Evolutionary conservation across 768 basidiomycete species (phyloP).

Genomic region (Lyophyllum atratum): DNA sequence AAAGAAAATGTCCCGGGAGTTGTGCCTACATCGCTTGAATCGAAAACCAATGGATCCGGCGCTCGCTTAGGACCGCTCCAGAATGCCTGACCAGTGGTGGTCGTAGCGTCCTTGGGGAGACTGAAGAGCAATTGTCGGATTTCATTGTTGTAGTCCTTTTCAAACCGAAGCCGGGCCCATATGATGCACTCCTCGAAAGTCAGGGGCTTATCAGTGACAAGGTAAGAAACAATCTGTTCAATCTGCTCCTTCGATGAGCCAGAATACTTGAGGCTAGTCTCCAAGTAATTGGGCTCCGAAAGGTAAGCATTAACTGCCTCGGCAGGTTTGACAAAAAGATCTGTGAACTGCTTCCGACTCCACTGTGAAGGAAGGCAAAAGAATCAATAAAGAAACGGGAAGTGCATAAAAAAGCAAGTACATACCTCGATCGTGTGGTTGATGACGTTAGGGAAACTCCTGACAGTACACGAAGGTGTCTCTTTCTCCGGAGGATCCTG

Average conservation of each 20-base stretch:
- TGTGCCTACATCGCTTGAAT: constrained; percentile 76
- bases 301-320: constrained; percentile 96
- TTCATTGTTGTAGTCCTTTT: constrained; percentile 89
- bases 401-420: background rate
- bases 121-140: constrained; percentile 93
- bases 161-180: constrained; percentile 96
- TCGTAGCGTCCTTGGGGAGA: constrained; percentile 91
- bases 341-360: constrained; percentile 92
- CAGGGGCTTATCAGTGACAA: constrained; percentile 91
- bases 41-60: constrained; percentile 86
- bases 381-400: background rate
- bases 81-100: constrained; percentile 93
- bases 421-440: constrained; percentile 94
- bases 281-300: constrained; percentile 93
- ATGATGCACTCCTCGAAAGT: constrained; percentile 97
- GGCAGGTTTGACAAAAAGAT: constrained; percentile 89
- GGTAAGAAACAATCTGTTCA: constrained; percentile 83
- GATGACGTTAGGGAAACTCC: constrained; percentile 98
- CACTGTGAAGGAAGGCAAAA: constrained; percentile 54
- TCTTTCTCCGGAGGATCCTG: constrained; percentile 99
- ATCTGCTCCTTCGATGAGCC: constrained; percentile 91
- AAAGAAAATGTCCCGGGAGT: background rate
- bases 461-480: constrained; percentile 95
- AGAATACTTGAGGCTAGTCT: constrained; percentile 86
- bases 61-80: constrained; percentile 99